Conservation (phyloP, 768 basidiomycete species). For the Pulveroboletus ravenelii region DNA sequence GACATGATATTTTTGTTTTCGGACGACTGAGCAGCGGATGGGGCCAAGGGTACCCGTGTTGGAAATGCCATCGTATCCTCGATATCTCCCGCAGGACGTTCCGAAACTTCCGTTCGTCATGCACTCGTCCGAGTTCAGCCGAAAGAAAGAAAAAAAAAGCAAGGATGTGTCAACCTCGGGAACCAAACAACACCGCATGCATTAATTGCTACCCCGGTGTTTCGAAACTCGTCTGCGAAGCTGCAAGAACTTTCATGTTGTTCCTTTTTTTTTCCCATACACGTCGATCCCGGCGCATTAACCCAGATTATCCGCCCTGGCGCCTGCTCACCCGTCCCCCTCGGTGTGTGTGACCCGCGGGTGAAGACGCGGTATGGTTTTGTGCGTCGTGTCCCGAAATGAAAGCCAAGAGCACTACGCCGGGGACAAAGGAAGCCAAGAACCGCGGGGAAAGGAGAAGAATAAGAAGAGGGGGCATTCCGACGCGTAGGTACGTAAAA, state of each 20-base stretch:
- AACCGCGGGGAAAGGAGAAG: slow-evolving; percentile 4
- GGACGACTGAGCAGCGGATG: background rate
- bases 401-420: background rate
- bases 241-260: slow-evolving; percentile 9
- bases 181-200: slow-evolving; percentile 16
- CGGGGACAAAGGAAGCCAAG: background rate
- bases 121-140: background rate
- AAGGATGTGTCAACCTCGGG: slow-evolving; percentile 9
- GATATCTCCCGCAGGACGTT: background rate
- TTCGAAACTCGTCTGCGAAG: slow-evolving; percentile 1
- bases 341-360: background rate
- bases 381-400: slow-evolving; percentile 2
- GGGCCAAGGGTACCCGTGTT: slow-evolving; percentile 20
- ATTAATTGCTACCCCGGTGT: background rate
- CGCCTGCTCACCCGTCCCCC: background rate
- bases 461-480: background rate
- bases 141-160: no score
- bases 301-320: slow-evolving; percentile 1
- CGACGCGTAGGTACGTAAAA: slow-evolving; percentile 12
- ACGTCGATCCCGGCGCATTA: slow-evolving; percentile 14
- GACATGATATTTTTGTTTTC: slow-evolving; percentile 5
- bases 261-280: background rate
- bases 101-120: background rate
- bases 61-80: background rate
- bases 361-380: background rate